Conservation (phyloP, 495 filamentous ascomycete genomes). For the Penicillium ucsense region DNA sequence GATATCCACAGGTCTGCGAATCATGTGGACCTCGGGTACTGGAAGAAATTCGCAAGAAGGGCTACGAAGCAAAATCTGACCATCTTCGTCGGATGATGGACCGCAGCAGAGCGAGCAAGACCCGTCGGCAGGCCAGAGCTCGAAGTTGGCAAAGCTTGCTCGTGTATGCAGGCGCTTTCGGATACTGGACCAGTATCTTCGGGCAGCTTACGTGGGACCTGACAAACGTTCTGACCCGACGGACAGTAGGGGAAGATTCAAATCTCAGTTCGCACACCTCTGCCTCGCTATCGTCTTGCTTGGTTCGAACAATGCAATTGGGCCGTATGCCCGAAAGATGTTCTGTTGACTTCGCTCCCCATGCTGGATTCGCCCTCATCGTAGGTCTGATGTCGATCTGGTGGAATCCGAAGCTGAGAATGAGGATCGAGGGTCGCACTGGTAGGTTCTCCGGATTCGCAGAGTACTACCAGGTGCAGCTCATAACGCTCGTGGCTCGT, state of each 20-base stretch:
- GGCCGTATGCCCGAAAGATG: slow-evolving; percentile 18
- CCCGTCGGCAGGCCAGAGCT: slow-evolving; percentile 25
- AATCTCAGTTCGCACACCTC: not conserved
- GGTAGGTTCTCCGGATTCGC: slow-evolving; percentile 54
- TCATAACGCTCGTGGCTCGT: slow-evolving; percentile 49
- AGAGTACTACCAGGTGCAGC: slow-evolving; percentile 62
- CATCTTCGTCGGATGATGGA: slow-evolving; percentile 64
- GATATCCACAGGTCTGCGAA: slow-evolving; percentile 77
- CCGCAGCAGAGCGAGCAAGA: slow-evolving; percentile 41
- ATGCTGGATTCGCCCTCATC: slow-evolving; percentile 37
- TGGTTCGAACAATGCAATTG: slow-evolving; percentile 13
- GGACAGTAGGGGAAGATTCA: not conserved
- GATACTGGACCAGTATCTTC: slow-evolving; percentile 41
- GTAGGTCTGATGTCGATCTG: slow-evolving; percentile 50
- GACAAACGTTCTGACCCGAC: slow-evolving; percentile 15
- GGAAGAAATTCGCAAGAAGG: slow-evolving; percentile 52
- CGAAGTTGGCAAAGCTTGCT: slow-evolving; percentile 44
- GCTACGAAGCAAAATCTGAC: slow-evolving; percentile 72
- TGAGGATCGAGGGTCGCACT: slow-evolving; percentile 52
- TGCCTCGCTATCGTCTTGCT: slow-evolving; percentile 17
- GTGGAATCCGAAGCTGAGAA: slow-evolving; percentile 67
- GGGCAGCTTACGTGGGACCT: slow-evolving; percentile 37
- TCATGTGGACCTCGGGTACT: slow-evolving; percentile 61
- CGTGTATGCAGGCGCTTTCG: slow-evolving; percentile 37
- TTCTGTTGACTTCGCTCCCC: slow-evolving; percentile 24